Evolutionary conservation across 2,329 filamentous ascomycete species (phyloP), one percentile per base, ranked within the genome.

Genomic region (Aspergillus tubingensis): DNA sequence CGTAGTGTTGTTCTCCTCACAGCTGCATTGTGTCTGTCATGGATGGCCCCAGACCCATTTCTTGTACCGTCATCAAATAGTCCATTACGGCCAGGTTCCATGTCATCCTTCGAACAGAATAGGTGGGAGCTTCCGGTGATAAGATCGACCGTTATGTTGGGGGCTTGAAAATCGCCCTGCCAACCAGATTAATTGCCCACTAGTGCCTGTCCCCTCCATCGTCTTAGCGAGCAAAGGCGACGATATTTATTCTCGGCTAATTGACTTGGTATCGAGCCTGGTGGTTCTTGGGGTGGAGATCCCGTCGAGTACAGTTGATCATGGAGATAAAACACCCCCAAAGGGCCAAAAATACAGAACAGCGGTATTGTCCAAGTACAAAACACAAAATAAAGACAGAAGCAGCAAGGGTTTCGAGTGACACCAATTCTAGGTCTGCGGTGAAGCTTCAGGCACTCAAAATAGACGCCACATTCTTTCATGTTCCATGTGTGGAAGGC

Each of bases 401-500:
- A 41, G 23, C 15, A 58, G 54, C 53, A 57, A 62, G 57, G 57
- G 57, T 15, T 25, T n/a, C 19, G 36, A 43, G 59, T 58, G 23
- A 50, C 59, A 51, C 49, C 36, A 51, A 36, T 51, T 36, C 36
- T 44, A 44, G 30, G 48, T 39, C 15, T 11, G 57, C 59, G 41
- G 59, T 25, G 54, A 54, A 58, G 59, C 41, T 30, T 48, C 58
- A 60, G 51, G 39, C 4, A 48, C 30, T 57, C 53, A 36, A 54
- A 30, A 50, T 48, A 43, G 48, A 49, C 52, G 56, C 57, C 52
- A 55, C 51, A 58, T 51, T 27, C 32, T 54, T 48, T 36, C 23
- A 43, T 36, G 49, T 21, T 55, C 57, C 50, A 59, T 62, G 52
- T 62, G 60, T 50, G 30, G 43, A 19, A 55, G 32, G 48, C 51